A percentile compares a stretch with the other conserved stretches of the same genome.
Evolutionary conservation across 2,329 filamentous ascomycete species (phyloP).

Genomic region (Microdochium trichocladiopsis): DNA sequence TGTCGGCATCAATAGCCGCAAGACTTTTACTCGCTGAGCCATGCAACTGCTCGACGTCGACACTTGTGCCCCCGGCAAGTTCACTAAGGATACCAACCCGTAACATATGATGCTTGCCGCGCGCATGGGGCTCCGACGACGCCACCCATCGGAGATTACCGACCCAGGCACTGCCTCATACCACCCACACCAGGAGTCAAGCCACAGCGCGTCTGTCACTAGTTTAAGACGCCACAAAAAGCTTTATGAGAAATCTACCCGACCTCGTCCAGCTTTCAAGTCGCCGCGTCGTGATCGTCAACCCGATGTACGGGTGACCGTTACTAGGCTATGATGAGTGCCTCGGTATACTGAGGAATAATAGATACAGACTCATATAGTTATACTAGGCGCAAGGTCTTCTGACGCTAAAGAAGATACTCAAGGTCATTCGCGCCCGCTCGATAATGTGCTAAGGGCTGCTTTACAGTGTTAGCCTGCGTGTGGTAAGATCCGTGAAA

Average conservation of each 20-base stretch:
- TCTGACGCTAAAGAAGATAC: no score
- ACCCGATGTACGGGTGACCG: neutral
- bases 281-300: neutral
- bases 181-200: neutral
- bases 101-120: neutral
- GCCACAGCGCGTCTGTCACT: neutral
- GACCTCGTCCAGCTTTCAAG: neutral
- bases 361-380: neutral
- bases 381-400: no score
- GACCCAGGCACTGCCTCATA: neutral
- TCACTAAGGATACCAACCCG: neutral
- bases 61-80: neutral
- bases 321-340: neutral
- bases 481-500: no score
- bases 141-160: neutral
- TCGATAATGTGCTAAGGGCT: no score
- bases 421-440: no score
- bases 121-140: neutral
- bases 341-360: neutral
- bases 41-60: neutral
- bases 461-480: no score
- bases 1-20: neutral
- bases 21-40: neutral
- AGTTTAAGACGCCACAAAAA: neutral
- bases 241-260: neutral